Evolutionary conservation across 2,329 filamentous ascomycete species (phyloP).

Genomic region (Achaetomium macrosporum): DNA sequence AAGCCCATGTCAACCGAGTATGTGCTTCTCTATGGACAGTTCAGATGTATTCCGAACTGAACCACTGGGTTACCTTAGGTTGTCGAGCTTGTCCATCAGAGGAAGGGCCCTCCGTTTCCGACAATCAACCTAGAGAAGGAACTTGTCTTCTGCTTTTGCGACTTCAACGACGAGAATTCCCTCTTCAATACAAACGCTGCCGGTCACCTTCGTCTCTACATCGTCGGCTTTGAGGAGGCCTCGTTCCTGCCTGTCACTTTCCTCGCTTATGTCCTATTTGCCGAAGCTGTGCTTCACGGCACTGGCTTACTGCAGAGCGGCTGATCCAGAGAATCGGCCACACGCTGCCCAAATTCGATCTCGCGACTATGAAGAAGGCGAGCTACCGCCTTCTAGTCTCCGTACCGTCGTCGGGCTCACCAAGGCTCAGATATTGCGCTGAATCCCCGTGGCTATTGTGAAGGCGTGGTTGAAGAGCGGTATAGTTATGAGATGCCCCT

Average conservation of each 20-base stretch:
- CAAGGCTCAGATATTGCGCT: too few species aligned
- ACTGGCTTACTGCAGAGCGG: not conserved
- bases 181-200: not conserved
- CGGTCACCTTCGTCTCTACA: not conserved
- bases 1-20: not conserved
- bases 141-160: not conserved
- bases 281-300: not conserved
- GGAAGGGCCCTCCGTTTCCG: not conserved
- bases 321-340: not conserved
- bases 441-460: too few species aligned
- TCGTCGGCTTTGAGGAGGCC: not conserved
- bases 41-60: too few species aligned
- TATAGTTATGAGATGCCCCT: too few species aligned
- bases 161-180: not conserved
- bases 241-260: not conserved
- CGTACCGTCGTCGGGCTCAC: too few species aligned
- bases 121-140: not conserved
- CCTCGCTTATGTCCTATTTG: not conserved
- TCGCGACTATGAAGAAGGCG: not conserved
- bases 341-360: not conserved
- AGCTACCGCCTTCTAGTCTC: too few species aligned
- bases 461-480: too few species aligned
- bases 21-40: not conserved
- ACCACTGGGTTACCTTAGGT: too few species aligned
- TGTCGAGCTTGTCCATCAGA: too few species aligned